These are phyloP conservation scores for Metschnikowia picachoensis DNA, from an alignment of 805 yeast species.

Conservation along the genomic window DNA sequence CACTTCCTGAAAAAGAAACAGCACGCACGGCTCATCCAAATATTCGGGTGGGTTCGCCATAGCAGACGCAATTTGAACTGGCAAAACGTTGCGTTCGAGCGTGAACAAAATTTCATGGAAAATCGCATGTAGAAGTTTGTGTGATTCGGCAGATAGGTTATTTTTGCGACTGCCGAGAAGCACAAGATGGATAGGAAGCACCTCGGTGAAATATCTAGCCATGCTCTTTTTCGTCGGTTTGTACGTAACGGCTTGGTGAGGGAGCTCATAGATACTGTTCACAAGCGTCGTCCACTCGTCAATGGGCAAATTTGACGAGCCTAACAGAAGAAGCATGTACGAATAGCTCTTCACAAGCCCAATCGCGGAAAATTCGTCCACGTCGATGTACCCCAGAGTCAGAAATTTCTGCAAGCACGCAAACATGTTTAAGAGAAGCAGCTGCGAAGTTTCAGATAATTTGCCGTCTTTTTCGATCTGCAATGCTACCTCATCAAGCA, in stretches of 20 bases:
- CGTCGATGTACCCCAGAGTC: constrained; percentile 25
- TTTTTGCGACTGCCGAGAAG: constrained; percentile 1
- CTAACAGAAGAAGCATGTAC: constrained; percentile 1
- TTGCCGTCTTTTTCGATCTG: background rate
- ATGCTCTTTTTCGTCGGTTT: constrained; percentile 29
- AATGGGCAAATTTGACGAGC: background rate
- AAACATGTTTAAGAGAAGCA: constrained; percentile 14
- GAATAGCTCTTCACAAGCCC: constrained; percentile 23
- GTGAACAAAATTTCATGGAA: constrained; percentile 8
- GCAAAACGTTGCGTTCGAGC: constrained; percentile 3
- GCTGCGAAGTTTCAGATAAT: background rate
- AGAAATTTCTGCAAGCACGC: constrained; percentile 19
- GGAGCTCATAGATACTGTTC: constrained; percentile 22
- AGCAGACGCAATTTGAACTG: constrained; percentile 1
- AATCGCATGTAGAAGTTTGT: constrained; percentile 3
- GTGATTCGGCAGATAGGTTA: background rate
- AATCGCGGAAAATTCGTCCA: constrained; percentile 30
- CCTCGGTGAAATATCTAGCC: constrained; percentile 25
- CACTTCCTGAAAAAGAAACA: constrained; percentile 23
- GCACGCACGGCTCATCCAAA: constrained; percentile 4
- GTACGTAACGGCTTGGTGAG: constrained; percentile 20
- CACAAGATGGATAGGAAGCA: constrained; percentile 16
- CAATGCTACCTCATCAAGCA: constrained; percentile 8
- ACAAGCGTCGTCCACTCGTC: constrained; percentile 26
- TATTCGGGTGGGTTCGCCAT: background rate